Evolutionary conservation across 2,329 filamentous ascomycete genomes (phyloP), one percentile per base, ranked within the genome.

Genomic region (Hypoxylon sp.): DNA sequence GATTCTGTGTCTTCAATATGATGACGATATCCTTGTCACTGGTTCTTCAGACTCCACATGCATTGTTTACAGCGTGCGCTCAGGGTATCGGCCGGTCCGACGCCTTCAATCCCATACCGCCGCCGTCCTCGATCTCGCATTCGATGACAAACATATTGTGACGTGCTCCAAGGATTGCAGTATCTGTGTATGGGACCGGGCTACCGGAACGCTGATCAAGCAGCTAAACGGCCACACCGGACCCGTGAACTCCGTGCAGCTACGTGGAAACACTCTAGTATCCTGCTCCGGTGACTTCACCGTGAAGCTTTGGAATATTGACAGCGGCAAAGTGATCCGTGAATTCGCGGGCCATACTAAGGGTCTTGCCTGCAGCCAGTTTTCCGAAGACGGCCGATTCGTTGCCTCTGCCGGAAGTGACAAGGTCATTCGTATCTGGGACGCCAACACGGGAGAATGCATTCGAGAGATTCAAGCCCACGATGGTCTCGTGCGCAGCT

Each of bases 361-460:
- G 74, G 95, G 95, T 6, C 87, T 99, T 30, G 95, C 95, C 2
- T 97, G 95, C 77, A 93, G 95, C 56, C 95, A 99, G 76, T 97
- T 98, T 78, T 94, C 91, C 41, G 93, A 97, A 71, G 94, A 99
- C 74, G 93, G 93, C n/a, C 89, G 91, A 55, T 95, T 91, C 68
- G 93, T 99, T 49, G 91, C 96, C 49, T 95, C 93, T 17, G 95
- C 95, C 8, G 95, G 95, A 47, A 99, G 97, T 74, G 95, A 98
- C 79, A 91, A 94, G 77, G 88, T 93, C 50, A 97, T 98, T 65
- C 95, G 96, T 75, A 92, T 98, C 75, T 99, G 96, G 86, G 93
- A 98, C 77, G 93, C 94, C 53, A 91, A 92, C 72, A 97, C 93
- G 1, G 94, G 94, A 64, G 89, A 93, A 71, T 90, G 94, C 70